A percentile compares a stretch with the other conserved stretches of the same genome.
Evolutionary conservation across 2,329 filamentous ascomycete genomes (phyloP).

Genomic region (Aureobasidium musti): DNA sequence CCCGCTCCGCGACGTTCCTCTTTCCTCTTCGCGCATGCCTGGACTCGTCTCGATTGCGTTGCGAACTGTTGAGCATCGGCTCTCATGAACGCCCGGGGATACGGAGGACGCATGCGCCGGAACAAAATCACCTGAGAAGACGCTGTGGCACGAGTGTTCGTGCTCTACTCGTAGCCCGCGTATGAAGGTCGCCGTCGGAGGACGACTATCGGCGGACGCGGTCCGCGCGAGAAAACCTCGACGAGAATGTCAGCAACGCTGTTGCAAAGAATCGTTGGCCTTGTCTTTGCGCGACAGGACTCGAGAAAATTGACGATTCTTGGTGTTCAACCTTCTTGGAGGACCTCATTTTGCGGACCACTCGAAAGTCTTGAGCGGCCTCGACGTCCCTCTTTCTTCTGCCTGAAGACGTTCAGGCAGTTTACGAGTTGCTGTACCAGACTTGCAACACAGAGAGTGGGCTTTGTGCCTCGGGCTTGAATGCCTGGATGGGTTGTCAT

Average conservation of each 20-base stretch:
- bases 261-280: conserved; percentile 9
- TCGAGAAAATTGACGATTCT: neutral
- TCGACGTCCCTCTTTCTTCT: conserved; percentile 1
- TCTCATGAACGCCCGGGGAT: neutral
- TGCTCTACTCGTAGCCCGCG: neutral
- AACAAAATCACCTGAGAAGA: neutral
- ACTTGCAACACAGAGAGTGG: conserved; percentile 7
- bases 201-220: neutral
- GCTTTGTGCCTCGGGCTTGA: neutral
- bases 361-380: neutral
- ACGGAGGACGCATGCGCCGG: neutral
- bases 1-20: neutral
- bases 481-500: neutral
- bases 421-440: conserved; percentile 8
- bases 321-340: conserved; percentile 13
- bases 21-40: neutral
- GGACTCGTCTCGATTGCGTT: neutral
- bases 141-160: neutral
- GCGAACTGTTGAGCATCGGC: neutral
- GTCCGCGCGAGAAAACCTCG: conserved; percentile 5
- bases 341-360: conserved; percentile 16
- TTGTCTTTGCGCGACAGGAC: conserved; percentile 1
- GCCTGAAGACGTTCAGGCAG: conserved; percentile 11
- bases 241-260: neutral
- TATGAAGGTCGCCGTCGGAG: neutral